These are phyloP conservation scores for Balamuthia mandrillaris DNA, from an alignment of 208 protist genomes.

Conservation along the genomic window DNA sequence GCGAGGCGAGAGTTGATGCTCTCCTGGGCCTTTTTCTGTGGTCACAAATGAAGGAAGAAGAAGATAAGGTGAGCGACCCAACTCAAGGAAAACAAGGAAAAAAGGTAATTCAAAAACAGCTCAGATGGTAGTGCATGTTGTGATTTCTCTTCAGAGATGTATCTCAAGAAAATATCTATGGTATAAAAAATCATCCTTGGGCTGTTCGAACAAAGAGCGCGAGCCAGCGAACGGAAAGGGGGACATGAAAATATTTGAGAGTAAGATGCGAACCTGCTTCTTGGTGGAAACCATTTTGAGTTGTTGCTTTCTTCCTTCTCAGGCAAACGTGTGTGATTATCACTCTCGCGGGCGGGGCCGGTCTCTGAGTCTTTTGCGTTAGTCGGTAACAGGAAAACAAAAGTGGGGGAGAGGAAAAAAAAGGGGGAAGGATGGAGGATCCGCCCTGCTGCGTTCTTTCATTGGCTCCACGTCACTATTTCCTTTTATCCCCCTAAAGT, in stretches of 20 bases:
- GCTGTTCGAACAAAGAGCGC: background rate
- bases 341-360: too few species aligned
- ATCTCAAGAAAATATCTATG: background rate
- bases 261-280: slow-evolving; percentile 15
- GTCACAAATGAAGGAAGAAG: background rate
- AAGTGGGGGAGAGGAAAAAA: too few species aligned
- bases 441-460: too few species aligned
- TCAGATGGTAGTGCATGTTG: background rate
- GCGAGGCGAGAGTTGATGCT: slow-evolving; percentile 97
- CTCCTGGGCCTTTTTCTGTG: slow-evolving; percentile 95
- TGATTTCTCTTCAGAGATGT: background rate
- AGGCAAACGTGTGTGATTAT: too few species aligned
- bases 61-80: background rate
- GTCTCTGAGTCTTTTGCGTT: too few species aligned
- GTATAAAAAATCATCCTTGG: background rate
- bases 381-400: too few species aligned
- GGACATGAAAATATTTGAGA: background rate
- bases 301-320: too few species aligned
- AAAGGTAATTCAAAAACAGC: background rate
- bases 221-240: background rate
- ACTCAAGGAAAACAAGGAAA: background rate
- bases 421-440: too few species aligned
- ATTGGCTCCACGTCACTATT: too few species aligned
- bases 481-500: too few species aligned
- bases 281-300: slow-evolving; percentile 26